phyloP scores from a whole-genome alignment of 139 green algal genomes.

The Pleodorina starrii region DNA sequence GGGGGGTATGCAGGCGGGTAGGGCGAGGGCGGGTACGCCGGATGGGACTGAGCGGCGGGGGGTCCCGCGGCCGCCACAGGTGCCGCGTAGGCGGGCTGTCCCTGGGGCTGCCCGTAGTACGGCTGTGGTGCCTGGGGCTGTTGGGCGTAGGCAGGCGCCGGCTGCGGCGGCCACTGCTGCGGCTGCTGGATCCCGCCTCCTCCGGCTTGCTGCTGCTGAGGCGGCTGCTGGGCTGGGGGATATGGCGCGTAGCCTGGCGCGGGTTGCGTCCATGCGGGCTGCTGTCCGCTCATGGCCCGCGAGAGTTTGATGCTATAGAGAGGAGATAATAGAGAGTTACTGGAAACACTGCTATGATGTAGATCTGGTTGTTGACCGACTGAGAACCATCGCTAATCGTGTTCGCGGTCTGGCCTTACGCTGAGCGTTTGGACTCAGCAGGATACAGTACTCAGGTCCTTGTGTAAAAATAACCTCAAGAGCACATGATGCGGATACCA shows the following conservation, averaged over 20 bases:
- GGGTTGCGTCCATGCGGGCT: not conserved
- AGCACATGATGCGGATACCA: no score
- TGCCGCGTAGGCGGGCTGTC: not conserved
- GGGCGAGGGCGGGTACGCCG: not conserved
- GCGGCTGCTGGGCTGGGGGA: not conserved
- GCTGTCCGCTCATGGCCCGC: not conserved
- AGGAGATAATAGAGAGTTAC: no score
- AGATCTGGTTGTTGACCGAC: no score
- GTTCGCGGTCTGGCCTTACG: no score
- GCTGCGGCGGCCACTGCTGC: conserved; percentile 15
- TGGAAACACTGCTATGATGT: no score
- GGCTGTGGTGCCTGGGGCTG: conserved; percentile 13
- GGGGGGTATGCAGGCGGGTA: not conserved
- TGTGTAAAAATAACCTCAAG: no score
- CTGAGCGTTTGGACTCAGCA: no score
- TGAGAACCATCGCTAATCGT: no score
- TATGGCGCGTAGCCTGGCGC: not conserved
- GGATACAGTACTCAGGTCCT: no score
- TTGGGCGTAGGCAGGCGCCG: not conserved
- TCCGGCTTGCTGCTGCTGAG: not conserved
- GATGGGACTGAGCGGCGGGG: no score
- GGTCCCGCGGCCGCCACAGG: not conserved
- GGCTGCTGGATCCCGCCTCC: not conserved
- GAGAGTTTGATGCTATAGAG: no score
- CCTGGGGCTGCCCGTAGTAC: not conserved